Base-by-base conservation (phyloP, 352 stramenopile genomes). In the Globisporangium solare region DNA sequence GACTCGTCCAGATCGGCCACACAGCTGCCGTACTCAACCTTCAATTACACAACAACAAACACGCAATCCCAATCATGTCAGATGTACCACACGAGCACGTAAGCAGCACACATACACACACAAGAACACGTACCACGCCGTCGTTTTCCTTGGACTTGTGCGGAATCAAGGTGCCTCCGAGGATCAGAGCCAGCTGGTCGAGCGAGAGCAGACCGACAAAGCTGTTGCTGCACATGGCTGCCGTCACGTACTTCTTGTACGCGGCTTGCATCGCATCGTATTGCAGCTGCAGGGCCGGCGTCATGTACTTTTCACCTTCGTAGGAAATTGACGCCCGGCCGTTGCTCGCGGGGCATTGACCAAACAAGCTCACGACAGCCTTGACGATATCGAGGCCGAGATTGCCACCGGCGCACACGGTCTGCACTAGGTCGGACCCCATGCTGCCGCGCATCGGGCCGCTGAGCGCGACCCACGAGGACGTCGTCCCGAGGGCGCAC, bases 381-480 rank as follows among this genome's bases (percentile, higher is more conserved):
- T 71, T 61, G 64, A 83, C 63, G 1, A 77, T 27, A 6, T 43
- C 21, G 14, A 66, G 48, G 10, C 68, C 56, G 3, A 73, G 14
- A 2, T 35, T 20, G 11, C 66, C 60, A 5, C 68, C 58, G n/a
- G 63, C 47, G 17, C 74, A 83, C 6, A 66, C 17, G 12, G 67
- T 62, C 41, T 69, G 61, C n/a, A 74, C 47, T 40, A 68, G 77
- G 32, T 83, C 71, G 0, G 74, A 77, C n/a, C 64, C 69, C 67
- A 83, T 81, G 47, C 69, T 81, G 60, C 74, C 74, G 14, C 37
- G 61, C 58, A 83, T 71, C 2, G 74, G 71, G 3, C 68, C 61
- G 35, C 74, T 83, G 18, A 68, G 62, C 11, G 66, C 64, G 17
- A 81, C 35, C 74, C 74, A 83, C 12, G 66, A 71, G 6, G 61